Evolutionary conservation across 225 moss, liverwort and hornwort genomes (phyloP).

Genomic region (Neckera pumila): DNA sequence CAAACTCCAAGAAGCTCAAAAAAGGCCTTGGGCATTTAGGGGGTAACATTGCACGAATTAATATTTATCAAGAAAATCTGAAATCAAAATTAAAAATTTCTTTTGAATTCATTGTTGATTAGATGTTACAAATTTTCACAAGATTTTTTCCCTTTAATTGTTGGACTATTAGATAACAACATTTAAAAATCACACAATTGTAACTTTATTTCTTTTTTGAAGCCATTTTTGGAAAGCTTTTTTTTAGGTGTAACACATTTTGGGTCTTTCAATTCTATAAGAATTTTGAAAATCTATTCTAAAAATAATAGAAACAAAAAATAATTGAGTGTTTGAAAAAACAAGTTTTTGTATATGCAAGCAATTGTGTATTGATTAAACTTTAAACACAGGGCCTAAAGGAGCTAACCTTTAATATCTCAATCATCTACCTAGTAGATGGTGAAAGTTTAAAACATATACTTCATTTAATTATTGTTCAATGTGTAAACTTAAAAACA

Average conservation of each 20-base stretch:
- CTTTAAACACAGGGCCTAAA: background rate
- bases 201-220: background rate
- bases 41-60: background rate
- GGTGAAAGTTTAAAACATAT: background rate
- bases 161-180: background rate
- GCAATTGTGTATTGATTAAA: background rate
- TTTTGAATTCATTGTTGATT: background rate
- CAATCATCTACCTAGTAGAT: background rate
- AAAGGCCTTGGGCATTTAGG: background rate
- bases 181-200: background rate
- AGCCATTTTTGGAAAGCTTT: background rate
- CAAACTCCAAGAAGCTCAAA: rapidly evolving
- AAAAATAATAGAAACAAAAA: too few relatives aligned
- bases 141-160: background rate
- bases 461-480: background rate
- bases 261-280: background rate
- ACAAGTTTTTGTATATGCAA: background rate
- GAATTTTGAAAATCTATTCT: background rate
- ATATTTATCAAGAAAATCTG: background rate
- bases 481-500: background rate
- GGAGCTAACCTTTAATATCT: background rate
- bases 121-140: background rate
- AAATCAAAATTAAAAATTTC: background rate
- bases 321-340: background rate
- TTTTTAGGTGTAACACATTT: background rate